phyloP scores from a whole-genome alignment of 805 yeast genomes.

The Zygoascus tannicola region DNA sequence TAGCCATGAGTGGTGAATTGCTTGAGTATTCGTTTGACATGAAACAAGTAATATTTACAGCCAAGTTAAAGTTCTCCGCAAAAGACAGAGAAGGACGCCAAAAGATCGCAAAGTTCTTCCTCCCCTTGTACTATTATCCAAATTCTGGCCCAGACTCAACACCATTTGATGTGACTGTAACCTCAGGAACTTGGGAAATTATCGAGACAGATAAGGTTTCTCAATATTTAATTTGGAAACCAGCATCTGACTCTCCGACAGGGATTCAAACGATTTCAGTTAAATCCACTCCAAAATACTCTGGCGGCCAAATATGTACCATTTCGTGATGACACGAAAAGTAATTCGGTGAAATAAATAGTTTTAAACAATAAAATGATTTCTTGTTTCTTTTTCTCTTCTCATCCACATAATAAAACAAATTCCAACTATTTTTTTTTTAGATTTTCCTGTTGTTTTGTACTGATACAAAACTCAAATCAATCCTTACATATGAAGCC shows the following conservation, averaged over 20 bases:
- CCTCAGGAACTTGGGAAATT: constrained; percentile 46
- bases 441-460: background rate
- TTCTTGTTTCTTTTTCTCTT: background rate
- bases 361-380: background rate
- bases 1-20: constrained; percentile 29
- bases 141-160: constrained; percentile 44
- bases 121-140: constrained; percentile 48
- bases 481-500: no score
- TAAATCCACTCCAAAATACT: constrained; percentile 1
- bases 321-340: background rate
- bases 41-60: constrained; percentile 10
- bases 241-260: background rate
- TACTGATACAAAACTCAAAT: no score
- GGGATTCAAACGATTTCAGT: constrained; percentile 2
- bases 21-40: constrained; percentile 14
- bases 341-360: background rate
- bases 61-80: constrained; percentile 4
- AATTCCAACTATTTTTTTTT: background rate
- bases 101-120: constrained; percentile 19
- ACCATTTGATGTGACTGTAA: constrained; percentile 41
- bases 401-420: background rate
- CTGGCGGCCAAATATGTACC: background rate
- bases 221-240: background rate
- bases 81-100: background rate
- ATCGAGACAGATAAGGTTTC: constrained; percentile 27